Base-by-base conservation (phyloP, 2,329 filamentous ascomycete genomes). In the Fusarium caatingaense region DNA sequence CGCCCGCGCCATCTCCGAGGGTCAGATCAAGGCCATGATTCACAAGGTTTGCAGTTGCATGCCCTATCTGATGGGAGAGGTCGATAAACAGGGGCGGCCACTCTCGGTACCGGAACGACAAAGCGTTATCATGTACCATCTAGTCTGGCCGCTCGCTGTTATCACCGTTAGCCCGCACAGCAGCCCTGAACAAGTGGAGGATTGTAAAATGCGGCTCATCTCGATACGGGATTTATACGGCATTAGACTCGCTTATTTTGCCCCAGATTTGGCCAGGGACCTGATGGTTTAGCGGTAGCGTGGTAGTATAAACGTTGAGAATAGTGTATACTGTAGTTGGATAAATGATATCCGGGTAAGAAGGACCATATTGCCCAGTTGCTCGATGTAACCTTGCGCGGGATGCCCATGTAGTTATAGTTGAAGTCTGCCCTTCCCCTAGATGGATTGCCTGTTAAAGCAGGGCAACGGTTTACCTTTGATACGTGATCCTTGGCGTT, bases 141-240 rank as follows among this genome's bases (percentile, higher is more conserved):
- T 69, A 4, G 27, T 69, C 21, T 69, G 66, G 66, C 66, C 66
- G 4, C 66, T 69, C 6, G 32, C 65, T 21, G 28, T 66, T 11
- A 40, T 64, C 8, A 56, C 62, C 6, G 45, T 27, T 21, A 69
- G 54, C 9, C 53, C 40, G 4, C 44, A 62, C 3, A 69, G 60
- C 9, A 69, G 7, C 28, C 42, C 48, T 7, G 40, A 60, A 6
- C 66, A 69, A 16, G 41, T 57, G 4, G 41, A 47, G 11, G 30
- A 55, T 15, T 56, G 44, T 11, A 56, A 62, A 20, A n/a, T 28
- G n/a, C 49, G 60, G 32, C 61, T 69, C 25, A n/a, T 51, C 18
- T 15, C 41, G 15, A 37, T 69, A 12, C 40, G 51, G 34, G 66
- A 69, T 50, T 20, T 56, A 18, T 66, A 69, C 21, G 66, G 66